phyloP scores from a whole-genome alignment of 2,329 filamentous ascomycete genomes.

The Pseudocercospora eumusae region DNA sequence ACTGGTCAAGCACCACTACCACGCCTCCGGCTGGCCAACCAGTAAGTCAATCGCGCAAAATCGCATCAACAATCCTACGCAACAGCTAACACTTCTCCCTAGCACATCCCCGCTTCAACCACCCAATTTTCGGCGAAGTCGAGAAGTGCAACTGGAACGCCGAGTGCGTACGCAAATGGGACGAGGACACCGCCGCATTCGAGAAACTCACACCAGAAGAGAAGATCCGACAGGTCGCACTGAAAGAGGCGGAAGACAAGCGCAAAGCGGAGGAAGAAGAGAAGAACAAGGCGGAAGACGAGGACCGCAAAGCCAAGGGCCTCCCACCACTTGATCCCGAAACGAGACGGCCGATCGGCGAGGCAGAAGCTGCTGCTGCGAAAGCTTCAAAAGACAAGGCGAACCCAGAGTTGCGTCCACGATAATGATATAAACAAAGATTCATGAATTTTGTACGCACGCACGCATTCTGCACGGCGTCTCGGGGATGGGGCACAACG shows the following conservation, averaged over 20 bases:
- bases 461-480: conserved; percentile 4
- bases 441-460: conserved; percentile 6
- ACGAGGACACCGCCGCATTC: conserved; percentile 63
- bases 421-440: conserved; percentile 6
- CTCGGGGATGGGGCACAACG: not conserved
- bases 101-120: conserved; percentile 64
- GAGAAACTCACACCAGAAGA: conserved; percentile 61
- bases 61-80: not conserved
- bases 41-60: conserved; percentile 23
- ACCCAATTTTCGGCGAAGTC: conserved; percentile 69
- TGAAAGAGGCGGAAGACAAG: conserved; percentile 30
- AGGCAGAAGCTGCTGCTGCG: conserved; percentile 2
- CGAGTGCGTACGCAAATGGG: conserved; percentile 66
- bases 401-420: conserved; percentile 12
- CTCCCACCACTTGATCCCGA: conserved; percentile 17
- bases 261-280: conserved; percentile 29
- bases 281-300: conserved; percentile 27
- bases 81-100: not conserved
- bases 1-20: conserved; percentile 72
- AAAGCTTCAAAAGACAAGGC: conserved; percentile 5
- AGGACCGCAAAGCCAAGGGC: conserved; percentile 24
- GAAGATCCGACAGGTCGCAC: conserved; percentile 53
- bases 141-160: conserved; percentile 70
- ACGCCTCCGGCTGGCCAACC: conserved; percentile 71
- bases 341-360: conserved; percentile 8